phyloP scores from a whole-genome alignment of 1,139 yeast species.

The Blastobotrys arbuscula region DNA sequence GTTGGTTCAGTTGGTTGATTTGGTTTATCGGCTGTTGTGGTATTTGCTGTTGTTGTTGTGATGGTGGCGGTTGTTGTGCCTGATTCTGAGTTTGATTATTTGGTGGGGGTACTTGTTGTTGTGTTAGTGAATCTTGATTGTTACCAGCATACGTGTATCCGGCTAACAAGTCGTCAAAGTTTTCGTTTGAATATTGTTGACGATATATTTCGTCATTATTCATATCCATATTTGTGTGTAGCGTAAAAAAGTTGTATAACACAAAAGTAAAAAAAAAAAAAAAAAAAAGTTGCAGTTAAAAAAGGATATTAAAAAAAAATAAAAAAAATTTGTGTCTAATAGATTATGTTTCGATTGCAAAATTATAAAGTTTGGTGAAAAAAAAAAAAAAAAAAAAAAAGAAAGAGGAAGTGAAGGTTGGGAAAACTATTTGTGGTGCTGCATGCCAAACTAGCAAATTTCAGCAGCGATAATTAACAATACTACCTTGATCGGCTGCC shows the following conservation, averaged over 20 bases:
- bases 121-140: not conserved
- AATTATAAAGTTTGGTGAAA: not conserved
- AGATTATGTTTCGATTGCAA: not conserved
- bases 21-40: not conserved
- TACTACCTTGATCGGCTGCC: too few species aligned
- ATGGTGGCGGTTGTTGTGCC: not conserved
- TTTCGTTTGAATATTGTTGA: slow-evolving; percentile 7
- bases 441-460: too few species aligned
- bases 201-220: not conserved
- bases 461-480: too few species aligned
- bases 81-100: not conserved
- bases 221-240: not conserved
- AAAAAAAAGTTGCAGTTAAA: too few species aligned
- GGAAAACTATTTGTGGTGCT: too few species aligned
- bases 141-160: slow-evolving; percentile 3
- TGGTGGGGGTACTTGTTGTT: not conserved
- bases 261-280: too few species aligned
- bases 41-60: slow-evolving; percentile 7
- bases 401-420: not conserved
- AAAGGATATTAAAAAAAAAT: too few species aligned
- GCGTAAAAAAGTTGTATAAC: too few species aligned
- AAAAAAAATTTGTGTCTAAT: not conserved
- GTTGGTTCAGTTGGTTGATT: not conserved
- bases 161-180: slow-evolving; percentile 8
- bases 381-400: too few species aligned